These are phyloP conservation scores for Penicillium digitatum DNA, from an alignment of 2,329 filamentous ascomycete species.

Conservation along the genomic window DNA sequence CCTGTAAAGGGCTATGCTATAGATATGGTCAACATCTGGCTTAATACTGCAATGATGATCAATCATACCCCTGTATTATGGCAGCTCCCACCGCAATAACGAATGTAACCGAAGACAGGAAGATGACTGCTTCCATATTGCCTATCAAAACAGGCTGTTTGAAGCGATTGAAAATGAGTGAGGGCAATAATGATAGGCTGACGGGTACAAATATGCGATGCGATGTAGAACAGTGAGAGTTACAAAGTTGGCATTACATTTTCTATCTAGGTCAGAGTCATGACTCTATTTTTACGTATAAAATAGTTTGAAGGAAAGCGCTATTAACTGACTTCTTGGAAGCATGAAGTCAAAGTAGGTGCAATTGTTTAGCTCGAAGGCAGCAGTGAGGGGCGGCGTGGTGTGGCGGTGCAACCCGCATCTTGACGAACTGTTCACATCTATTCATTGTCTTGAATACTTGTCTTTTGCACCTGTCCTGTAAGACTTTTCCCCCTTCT, in stretches of 20 bases:
- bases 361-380: background rate
- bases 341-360: background rate
- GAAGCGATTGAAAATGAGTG: background rate
- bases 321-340: background rate
- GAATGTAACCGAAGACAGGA: conserved; percentile 14
- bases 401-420: conserved; percentile 3
- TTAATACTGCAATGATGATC: background rate
- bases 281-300: background rate
- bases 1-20: conserved; percentile 13
- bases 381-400: background rate
- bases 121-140: conserved; percentile 13
- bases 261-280: background rate
- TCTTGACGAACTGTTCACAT: conserved; percentile 1
- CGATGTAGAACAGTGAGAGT: background rate
- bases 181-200: background rate
- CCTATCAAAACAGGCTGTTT: background rate
- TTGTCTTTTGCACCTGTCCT: conserved; percentile 6
- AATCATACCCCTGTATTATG: conserved; percentile 11
- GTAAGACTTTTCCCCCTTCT: background rate
- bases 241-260: background rate
- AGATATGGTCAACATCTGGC: background rate
- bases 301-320: background rate
- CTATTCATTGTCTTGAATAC: background rate
- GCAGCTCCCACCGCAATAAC: conserved; percentile 9
- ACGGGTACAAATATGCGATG: background rate